Conservation (phyloP, 2,329 filamentous ascomycete species). For the Beauveria scarabaeidicola region DNA sequence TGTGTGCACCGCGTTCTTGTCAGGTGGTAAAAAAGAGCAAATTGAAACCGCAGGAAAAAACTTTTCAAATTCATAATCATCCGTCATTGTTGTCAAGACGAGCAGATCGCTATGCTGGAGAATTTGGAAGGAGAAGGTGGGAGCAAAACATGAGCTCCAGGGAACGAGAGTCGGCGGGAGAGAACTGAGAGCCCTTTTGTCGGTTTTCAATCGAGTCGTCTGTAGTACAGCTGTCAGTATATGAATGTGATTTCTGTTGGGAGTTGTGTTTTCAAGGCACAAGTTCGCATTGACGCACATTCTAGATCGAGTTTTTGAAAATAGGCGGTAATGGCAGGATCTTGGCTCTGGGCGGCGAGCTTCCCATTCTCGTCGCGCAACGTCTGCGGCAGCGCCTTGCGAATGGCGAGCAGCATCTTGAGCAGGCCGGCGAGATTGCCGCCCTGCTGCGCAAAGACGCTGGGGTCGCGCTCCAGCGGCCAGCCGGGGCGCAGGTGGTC, state of each 20-base stretch:
- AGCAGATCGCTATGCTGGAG: not conserved
- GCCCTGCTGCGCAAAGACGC: conserved; percentile 50
- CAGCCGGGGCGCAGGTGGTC: conserved; percentile 49
- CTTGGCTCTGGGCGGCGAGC: conserved; percentile 38
- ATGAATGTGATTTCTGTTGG: not conserved
- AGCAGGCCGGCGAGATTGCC: conserved; percentile 49
- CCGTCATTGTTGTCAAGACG: not conserved
- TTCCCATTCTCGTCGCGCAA: conserved; percentile 38
- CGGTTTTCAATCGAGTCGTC: conserved; percentile 30
- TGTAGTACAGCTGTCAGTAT: conserved; percentile 8
- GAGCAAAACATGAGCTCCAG: conserved; percentile 43
- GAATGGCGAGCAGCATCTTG: conserved; percentile 53
- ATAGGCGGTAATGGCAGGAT: conserved; percentile 39
- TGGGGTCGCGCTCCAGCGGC: conserved; percentile 51
- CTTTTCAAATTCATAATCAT: not conserved
- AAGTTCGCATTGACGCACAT: conserved; percentile 34
- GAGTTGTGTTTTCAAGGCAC: too few species aligned
- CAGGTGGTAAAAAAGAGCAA: not conserved
- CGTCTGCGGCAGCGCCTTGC: conserved; percentile 49
- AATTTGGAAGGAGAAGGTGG: conserved; percentile 35
- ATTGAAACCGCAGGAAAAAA: not conserved
- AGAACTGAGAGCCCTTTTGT: conserved; percentile 44
- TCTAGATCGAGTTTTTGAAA: conserved; percentile 49
- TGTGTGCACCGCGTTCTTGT: not conserved
- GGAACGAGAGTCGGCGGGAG: conserved; percentile 39